A percentile compares a stretch with the other conserved stretches of the same genome.
Evolutionary conservation across 1,284 basidiomycete genomes (phyloP).

Genomic region (Rhodotorula sp.): DNA sequence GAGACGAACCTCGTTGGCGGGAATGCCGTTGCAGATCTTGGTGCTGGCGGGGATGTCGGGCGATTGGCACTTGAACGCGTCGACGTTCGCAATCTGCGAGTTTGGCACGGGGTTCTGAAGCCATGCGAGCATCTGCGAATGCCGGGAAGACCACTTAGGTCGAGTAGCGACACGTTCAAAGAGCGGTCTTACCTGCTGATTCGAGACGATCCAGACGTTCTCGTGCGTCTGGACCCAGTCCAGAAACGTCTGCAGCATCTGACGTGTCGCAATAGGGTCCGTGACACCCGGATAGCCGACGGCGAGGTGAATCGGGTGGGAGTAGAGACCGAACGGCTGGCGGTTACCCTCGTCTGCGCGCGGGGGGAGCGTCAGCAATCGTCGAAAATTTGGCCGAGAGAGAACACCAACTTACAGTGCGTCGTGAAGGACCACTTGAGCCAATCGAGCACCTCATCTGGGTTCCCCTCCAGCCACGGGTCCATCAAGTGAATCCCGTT

Average conservation of each 20-base stretch:
- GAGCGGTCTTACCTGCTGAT: constrained; percentile 22
- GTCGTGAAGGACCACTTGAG: constrained; percentile 71
- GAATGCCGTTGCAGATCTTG: constrained; percentile 72
- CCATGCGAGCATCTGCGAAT: constrained; percentile 67
- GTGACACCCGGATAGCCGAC: constrained; percentile 50
- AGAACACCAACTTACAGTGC: constrained; percentile 54
- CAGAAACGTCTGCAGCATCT: constrained; percentile 50
- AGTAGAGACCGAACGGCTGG: constrained; percentile 76
- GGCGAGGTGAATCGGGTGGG: constrained; percentile 66
- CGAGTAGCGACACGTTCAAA: too few species aligned
- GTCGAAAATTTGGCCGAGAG: background rate
- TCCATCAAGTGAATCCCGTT: constrained; percentile 51
- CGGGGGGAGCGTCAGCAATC: background rate
- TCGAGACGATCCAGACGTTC: constrained; percentile 53
- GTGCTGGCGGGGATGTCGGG: constrained; percentile 55
- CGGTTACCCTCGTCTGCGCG: constrained; percentile 55
- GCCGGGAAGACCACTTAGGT: too few species aligned
- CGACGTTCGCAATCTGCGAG: constrained; percentile 53
- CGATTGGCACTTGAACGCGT: constrained; percentile 61
- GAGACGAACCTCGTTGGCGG: constrained; percentile 57
- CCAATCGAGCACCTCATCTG: constrained; percentile 61
- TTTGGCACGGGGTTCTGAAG: constrained; percentile 66
- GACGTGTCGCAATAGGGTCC: constrained; percentile 14
- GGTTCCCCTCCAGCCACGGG: constrained; percentile 65
- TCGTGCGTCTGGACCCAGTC: constrained; percentile 75